phyloP scores from a whole-genome alignment of 2,329 filamentous ascomycete species.

The Scopulariopsis brevicaulis region DNA sequence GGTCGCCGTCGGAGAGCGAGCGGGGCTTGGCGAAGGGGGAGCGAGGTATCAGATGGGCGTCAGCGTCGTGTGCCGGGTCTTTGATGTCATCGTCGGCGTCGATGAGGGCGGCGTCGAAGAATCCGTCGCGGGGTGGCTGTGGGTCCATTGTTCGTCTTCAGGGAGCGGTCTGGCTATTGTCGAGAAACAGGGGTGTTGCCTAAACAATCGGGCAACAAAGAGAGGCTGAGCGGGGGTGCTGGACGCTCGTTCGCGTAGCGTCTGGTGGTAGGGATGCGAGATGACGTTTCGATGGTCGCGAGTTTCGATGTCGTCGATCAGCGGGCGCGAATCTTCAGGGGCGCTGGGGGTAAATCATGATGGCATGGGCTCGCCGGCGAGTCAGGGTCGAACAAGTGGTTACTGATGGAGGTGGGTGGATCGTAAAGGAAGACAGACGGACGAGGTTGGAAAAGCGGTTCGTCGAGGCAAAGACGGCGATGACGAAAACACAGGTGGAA shows the following conservation, averaged over 20 bases:
- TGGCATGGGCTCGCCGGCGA: neutral
- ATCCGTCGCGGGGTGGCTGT: neutral
- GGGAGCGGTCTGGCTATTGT: neutral
- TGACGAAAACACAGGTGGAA: too few species aligned
- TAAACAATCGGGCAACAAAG: neutral
- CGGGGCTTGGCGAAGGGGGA: constrained; percentile 42
- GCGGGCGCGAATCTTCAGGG: neutral
- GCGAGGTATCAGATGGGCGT: constrained; percentile 6
- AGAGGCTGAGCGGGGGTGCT: neutral
- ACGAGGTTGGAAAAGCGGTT: neutral
- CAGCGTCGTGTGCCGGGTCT: neutral
- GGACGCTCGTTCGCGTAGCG: neutral
- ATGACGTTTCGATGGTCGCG: neutral
- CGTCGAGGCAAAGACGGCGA: neutral
- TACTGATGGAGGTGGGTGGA: neutral
- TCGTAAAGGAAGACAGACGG: neutral
- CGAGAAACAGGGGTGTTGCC: neutral
- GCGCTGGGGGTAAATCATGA: neutral
- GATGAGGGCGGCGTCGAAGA: neutral
- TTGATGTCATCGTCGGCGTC: neutral
- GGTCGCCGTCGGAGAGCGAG: constrained; percentile 53
- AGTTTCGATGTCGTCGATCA: neutral
- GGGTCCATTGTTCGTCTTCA: neutral
- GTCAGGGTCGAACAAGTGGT: neutral
- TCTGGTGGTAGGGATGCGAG: neutral